Evolutionary conservation across 2,329 filamentous ascomycete genomes (phyloP), one percentile per base, ranked within the genome.

Genomic region (Xylariales sp.): DNA sequence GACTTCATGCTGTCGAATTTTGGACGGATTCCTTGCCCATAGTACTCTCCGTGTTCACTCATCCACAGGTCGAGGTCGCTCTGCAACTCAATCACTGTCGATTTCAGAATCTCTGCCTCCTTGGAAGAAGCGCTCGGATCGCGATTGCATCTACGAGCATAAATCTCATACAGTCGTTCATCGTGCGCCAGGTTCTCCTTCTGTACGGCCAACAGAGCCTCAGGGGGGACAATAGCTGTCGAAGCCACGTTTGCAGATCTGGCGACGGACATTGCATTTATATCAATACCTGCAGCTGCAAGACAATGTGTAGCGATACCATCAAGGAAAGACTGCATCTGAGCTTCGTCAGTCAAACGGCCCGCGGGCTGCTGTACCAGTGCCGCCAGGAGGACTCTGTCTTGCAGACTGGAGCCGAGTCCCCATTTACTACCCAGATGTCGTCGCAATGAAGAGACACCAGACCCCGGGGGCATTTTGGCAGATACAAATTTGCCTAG

Each of bases 41-140:
- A 64, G 8, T 47, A 42, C 5, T 59, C 56, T 12, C 53, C 62
- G 22, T 58, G 48, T 43, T 65, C 62, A 2, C 48, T 41, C 8
- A 34, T 48, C 54, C 53, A 57, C 12, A 45, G 43, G 20, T 55
- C 46, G 5, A 40, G 40, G 25, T 33, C 36, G 5, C 24, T 29
- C 18, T 44, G 42, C 11, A 62, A 40, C 35, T 51, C 33, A 2
- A 40, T 38, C 12, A 50, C 43, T 16, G 34, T 36, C 4, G 42
- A 25, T 25, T 44, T 44, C 2, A 38, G 20, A 12, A 31, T 36
- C 32, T 31, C 24, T 7, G 21, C 28, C 20, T 44, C 37, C 4
- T 19, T 35, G 11, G 24, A 24, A 0, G 42, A 14, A 4, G 20
- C 42, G 12, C 37, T 20, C 3, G 41, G 24, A n/a, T 44, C 42